Percentiles rank a stretch among this genome's conserved stretches.
phyloP scores from a whole-genome alignment of 2,329 filamentous ascomycete genomes.

The Rhynchosporium secalis region DNA sequence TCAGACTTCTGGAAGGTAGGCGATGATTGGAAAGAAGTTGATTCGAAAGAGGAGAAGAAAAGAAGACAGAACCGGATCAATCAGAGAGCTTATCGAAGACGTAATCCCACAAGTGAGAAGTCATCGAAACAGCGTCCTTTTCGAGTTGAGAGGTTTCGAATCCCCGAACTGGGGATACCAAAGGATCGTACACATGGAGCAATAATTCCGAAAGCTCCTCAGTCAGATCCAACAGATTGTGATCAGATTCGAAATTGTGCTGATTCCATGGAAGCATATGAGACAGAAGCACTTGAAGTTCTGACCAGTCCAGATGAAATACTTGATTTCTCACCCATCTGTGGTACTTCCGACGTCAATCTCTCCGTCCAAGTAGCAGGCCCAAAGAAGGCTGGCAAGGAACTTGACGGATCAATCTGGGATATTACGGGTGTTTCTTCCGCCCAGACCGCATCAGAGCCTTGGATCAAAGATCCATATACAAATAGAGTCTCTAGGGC shows the following conservation, averaged over 20 bases:
- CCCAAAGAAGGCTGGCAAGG: neutral
- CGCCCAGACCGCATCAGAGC: neutral
- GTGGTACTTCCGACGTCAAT: neutral
- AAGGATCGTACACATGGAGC: neutral
- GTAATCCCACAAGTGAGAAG: slow-evolving; percentile 17
- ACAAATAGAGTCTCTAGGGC: too few species aligned
- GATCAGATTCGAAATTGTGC: neutral
- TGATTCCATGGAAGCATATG: neutral
- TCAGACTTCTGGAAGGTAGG: slow-evolving; percentile 14
- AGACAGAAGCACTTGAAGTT: neutral
- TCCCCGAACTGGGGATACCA: slow-evolving; percentile 14
- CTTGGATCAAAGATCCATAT: neutral
- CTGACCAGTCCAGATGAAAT: neutral
- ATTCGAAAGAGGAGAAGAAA: slow-evolving; percentile 65
- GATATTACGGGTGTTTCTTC: neutral
- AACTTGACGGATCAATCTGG: neutral
- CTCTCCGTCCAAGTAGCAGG: neutral
- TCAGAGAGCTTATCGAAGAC: slow-evolving; percentile 49
- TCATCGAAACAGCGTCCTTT: slow-evolving; percentile 15
- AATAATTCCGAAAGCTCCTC: neutral
- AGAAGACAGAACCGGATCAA: slow-evolving; percentile 74
- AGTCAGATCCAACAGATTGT: neutral
- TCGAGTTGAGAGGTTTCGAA: slow-evolving; percentile 26
- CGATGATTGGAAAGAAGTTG: slow-evolving; percentile 66
- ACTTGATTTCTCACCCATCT: neutral